Evolutionary conservation across 2,329 filamentous ascomycete genomes (phyloP).

Genomic region (Periconia sp.): DNA sequence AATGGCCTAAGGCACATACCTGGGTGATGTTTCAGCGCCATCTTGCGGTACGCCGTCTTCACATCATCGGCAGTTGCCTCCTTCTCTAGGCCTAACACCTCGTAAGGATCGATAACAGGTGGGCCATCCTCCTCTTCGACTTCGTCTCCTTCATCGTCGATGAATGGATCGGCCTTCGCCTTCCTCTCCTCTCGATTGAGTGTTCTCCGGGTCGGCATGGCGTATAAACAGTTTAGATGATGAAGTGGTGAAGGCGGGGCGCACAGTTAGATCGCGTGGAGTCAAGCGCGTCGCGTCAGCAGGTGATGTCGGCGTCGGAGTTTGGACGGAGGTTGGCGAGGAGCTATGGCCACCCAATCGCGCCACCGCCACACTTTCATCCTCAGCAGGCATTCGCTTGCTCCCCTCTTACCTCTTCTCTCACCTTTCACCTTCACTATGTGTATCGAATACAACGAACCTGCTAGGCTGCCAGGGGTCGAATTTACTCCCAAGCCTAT

Average conservation of each 20-base stretch:
- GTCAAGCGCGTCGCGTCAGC: conserved; percentile 32
- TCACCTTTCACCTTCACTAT: conserved; percentile 20
- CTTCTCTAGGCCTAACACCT: conserved; percentile 73
- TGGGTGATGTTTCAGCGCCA: conserved; percentile 81
- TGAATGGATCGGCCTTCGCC: conserved; percentile 10
- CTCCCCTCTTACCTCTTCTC: conserved; percentile 13
- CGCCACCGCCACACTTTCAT: conserved; percentile 4
- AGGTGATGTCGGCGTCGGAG: conserved; percentile 21
- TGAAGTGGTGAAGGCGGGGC: conserved; percentile 4
- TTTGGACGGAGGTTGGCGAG: conserved; percentile 20
- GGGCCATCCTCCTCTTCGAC: conserved; percentile 56
- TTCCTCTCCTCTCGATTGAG: conserved; percentile 8
- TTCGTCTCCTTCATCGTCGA: conserved; percentile 55
- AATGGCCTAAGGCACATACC: conserved; percentile 53
- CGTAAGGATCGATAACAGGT: conserved; percentile 78
- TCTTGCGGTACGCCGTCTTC: conserved; percentile 90
- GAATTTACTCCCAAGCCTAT: conserved; percentile 27
- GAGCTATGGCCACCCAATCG: conserved; percentile 20
- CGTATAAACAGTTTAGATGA: conserved; percentile 7
- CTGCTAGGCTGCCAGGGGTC: conserved; percentile 1
- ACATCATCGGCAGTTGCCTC: conserved; percentile 78
- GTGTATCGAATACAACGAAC: conserved; percentile 10
- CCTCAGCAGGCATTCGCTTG: too few species aligned
- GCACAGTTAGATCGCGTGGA: conserved; percentile 11
- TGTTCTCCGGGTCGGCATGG: conserved; percentile 15